Evolutionary conservation across 2,329 filamentous ascomycete species (phyloP), one percentile per base, ranked within the genome.

Genomic region (Aspergillus pseudoglaucus): DNA sequence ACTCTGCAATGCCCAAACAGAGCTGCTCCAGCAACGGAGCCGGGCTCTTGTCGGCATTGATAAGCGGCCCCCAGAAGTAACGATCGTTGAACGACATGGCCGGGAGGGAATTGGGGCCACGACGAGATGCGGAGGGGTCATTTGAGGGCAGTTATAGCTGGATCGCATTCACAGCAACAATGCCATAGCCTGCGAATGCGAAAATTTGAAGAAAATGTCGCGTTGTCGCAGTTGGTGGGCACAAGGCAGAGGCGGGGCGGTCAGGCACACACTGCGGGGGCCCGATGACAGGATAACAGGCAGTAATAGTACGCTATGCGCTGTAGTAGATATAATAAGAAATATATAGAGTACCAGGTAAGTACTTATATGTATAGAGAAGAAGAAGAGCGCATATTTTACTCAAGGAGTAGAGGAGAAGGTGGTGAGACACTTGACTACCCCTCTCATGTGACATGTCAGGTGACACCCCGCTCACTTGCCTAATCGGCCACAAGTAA

Each of bases 11-110:
- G 27, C 84, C 82, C 57, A 82, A 71, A 54, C 89, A 75, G 27
- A 90, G 73, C 47, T 83, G 81, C 65, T 86, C 79, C 23, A 90
- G 76, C 40, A 84, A 65, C 45, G 79, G 78, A 3, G 84, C 84
- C 4, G 86, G 81, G 42, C 78, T 79, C 66, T 88, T 88, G 65
- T 87, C 76, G 32, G 73, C 68, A 54, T 82, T 78, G 60, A 87
- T 87, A 59, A 90, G 75, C 14, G 58, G 63, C 43, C 80, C 80
- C 70, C 87, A 88, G 56, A 73, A 78, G 44, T 62, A 62, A 44
- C 54, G 53, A 27, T 54, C 55, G 42, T 61, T 53, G 52, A 60
- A 65, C 53, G 61, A 60, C 61, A 64, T 67, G 53, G 50, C 53
- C 51, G 50, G 38, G 51, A 49, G 45, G 44, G 45, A 47, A 47